Conservation (phyloP, 2,329 filamentous ascomycete genomes). For the Aureobasidium zeae region DNA sequence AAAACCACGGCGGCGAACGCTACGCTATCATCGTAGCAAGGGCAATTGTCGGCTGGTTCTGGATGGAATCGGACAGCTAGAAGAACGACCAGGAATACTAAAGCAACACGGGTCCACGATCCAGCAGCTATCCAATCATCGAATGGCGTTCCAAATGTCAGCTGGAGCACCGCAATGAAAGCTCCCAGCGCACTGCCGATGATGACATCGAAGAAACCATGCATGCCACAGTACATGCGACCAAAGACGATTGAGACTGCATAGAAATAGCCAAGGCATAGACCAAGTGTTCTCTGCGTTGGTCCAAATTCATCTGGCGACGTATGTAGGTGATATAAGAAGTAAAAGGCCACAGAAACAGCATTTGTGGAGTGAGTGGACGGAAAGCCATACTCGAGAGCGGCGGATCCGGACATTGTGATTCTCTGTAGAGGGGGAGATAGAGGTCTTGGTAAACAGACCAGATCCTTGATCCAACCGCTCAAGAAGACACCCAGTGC, state of each 20-base stretch:
- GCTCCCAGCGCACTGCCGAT: constrained; percentile 71
- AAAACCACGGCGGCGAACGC: constrained; percentile 86
- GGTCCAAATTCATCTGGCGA: constrained; percentile 50
- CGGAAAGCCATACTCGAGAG: constrained; percentile 93
- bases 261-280: constrained; percentile 70
- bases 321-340: constrained; percentile 59
- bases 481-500: constrained; percentile 60
- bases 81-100: constrained; percentile 58
- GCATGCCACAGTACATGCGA: constrained; percentile 95
- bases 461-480: constrained; percentile 87
- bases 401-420: constrained; percentile 92
- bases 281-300: constrained; percentile 41
- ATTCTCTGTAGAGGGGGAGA: constrained; percentile 89
- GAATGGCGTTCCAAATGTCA: constrained; percentile 47
- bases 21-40: constrained; percentile 93
- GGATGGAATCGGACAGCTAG: constrained; percentile 81
- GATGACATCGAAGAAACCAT: constrained; percentile 87
- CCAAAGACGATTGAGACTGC: constrained; percentile 82
- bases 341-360: constrained; percentile 84
- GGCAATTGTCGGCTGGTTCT: constrained; percentile 92
- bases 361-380: constrained; percentile 97
- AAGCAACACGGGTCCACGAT: constrained; percentile 53
- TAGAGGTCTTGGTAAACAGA: constrained; percentile 82
- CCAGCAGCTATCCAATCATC: constrained; percentile 62
- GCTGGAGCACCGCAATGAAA: constrained; percentile 48